Conservation (phyloP, 2,329 filamentous ascomycete genomes). For the Aspergillus luchuensis region DNA sequence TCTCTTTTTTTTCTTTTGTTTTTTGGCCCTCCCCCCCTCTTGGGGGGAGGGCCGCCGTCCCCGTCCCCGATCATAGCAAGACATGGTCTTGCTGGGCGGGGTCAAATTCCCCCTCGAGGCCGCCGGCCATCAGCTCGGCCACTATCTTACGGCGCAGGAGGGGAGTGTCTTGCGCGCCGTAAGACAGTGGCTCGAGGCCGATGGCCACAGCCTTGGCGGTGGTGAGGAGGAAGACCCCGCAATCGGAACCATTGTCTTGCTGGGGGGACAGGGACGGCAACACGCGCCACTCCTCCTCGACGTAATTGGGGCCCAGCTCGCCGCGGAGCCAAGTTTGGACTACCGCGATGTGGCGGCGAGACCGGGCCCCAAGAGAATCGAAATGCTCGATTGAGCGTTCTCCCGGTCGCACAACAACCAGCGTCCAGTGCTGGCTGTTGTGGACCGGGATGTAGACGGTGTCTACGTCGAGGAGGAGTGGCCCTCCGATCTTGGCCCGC, state of each 20-base stretch:
- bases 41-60: no score
- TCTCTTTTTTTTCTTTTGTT: not conserved
- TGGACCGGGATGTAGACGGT: slow-evolving; percentile 53
- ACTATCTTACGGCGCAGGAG: slow-evolving; percentile 50
- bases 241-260: slow-evolving; percentile 52
- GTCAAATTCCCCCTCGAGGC: slow-evolving; percentile 46
- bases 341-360: slow-evolving; percentile 34
- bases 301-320: slow-evolving; percentile 45
- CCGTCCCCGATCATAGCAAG: slow-evolving; percentile 24
- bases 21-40: no score
- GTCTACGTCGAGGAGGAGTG: slow-evolving; percentile 47
- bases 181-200: slow-evolving; percentile 46
- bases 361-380: slow-evolving; percentile 46
- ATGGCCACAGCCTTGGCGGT: slow-evolving; percentile 52
- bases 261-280: slow-evolving; percentile 44
- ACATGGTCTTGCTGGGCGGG: slow-evolving; percentile 29
- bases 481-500: slow-evolving; percentile 51
- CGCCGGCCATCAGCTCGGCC: slow-evolving; percentile 50
- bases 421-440: slow-evolving; percentile 50
- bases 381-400: slow-evolving; percentile 51
- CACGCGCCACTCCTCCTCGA: slow-evolving; percentile 48
- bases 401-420: slow-evolving; percentile 48
- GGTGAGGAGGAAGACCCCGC: slow-evolving; percentile 53
- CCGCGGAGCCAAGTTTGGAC: slow-evolving; percentile 46
- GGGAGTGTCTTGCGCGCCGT: slow-evolving; percentile 43